These are phyloP conservation scores for Solanum tarijense DNA, from an alignment of 257 asterid species.

Conservation along the genomic window DNA sequence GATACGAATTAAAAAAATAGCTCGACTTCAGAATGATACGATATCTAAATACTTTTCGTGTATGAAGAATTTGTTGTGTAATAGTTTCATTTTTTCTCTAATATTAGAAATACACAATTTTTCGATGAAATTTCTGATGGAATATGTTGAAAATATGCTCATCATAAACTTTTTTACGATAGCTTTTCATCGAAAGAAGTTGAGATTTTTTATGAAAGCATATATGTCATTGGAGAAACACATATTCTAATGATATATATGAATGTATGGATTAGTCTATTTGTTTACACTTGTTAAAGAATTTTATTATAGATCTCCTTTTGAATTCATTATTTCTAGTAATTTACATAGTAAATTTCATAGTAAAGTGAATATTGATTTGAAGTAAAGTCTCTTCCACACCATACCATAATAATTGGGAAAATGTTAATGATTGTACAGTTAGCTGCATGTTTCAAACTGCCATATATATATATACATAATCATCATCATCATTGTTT, in stretches of 20 bases:
- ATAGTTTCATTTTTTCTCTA: background rate
- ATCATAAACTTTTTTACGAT: background rate
- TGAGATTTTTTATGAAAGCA: background rate
- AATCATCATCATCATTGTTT: background rate
- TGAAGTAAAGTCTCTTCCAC: background rate
- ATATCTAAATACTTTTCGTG: background rate
- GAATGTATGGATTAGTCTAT: background rate
- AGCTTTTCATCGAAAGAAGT: rapidly evolving
- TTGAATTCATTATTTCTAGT: background rate
- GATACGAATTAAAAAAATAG: background rate
- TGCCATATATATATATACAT: background rate
- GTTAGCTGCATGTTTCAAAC: slow-evolving; percentile 1
- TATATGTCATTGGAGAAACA: background rate
- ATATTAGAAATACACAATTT: background rate
- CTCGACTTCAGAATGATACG: background rate
- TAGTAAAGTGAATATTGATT: slow-evolving; percentile 1
- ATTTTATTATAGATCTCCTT: background rate
- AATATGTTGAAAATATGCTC: no score
- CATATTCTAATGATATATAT: background rate
- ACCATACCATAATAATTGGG: background rate
- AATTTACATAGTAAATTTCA: background rate
- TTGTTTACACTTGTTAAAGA: background rate
- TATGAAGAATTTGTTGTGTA: background rate
- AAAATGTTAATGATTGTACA: background rate
- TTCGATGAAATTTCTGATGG: background rate